These are phyloP conservation scores for Cytospora paraplurivora DNA, from an alignment of 2,329 filamentous ascomycete species.

Conservation along the genomic window DNA sequence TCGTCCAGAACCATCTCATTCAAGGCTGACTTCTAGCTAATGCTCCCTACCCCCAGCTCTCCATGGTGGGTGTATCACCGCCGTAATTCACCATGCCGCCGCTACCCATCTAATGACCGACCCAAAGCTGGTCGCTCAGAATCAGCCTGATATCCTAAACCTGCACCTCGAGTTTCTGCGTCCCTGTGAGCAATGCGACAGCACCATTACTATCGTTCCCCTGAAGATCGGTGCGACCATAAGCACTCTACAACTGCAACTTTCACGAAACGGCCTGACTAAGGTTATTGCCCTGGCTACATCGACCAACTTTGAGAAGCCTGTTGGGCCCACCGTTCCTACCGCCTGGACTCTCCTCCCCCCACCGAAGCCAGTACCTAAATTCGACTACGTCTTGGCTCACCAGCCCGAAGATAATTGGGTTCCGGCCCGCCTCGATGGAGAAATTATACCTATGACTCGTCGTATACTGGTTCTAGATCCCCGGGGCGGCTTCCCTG, in stretches of 20 bases:
- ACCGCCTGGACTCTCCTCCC: conserved; percentile 30
- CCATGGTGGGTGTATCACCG: conserved; percentile 27
- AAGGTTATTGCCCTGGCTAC: conserved; percentile 32
- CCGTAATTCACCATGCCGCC: conserved; percentile 32
- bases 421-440: conserved; percentile 30
- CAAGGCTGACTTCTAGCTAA: too few relatives aligned
- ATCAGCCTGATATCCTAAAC: conserved; percentile 34
- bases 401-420: conserved; percentile 32
- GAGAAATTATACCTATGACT: conserved; percentile 33
- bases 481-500: conserved; percentile 32
- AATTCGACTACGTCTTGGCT: conserved; percentile 31
- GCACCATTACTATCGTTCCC: conserved; percentile 30
- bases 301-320: conserved; percentile 33
- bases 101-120: conserved; percentile 31
- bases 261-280: conserved; percentile 29
- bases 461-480: conserved; percentile 29
- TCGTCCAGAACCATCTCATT: too few relatives aligned
- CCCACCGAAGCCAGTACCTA: conserved; percentile 31
- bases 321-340: conserved; percentile 30
- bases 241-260: conserved; percentile 33
- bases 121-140: conserved; percentile 5
- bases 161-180: conserved; percentile 36
- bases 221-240: conserved; percentile 31
- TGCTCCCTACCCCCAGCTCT: too few relatives aligned
- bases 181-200: conserved; percentile 30